These are phyloP conservation scores for Schrenkiella parvula DNA, from an alignment of 345 rosid genomes.

Conservation along the genomic window DNA sequence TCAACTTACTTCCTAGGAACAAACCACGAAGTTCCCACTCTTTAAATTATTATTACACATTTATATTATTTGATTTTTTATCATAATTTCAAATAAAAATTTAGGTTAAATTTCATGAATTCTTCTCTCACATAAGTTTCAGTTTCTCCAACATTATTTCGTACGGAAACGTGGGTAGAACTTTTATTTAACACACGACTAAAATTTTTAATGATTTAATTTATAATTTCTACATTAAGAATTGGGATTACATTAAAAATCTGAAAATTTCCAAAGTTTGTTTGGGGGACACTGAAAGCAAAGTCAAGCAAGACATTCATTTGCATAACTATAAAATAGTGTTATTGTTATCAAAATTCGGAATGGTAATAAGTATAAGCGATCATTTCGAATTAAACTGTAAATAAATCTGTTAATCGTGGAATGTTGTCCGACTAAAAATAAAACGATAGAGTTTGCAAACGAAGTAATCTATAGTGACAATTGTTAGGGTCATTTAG, in stretches of 20 bases:
- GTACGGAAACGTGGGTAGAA: constrained; percentile 18
- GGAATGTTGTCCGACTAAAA: not conserved
- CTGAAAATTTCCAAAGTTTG: not conserved
- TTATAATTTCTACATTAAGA: not conserved
- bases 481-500: not conserved
- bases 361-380: not conserved
- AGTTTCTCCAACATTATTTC: not conserved
- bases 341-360: not conserved
- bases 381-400: too few relatives aligned
- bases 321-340: not conserved
- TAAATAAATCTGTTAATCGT: too few relatives aligned
- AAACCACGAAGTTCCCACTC: constrained; percentile 27
- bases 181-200: constrained; percentile 14
- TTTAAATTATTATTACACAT: not conserved
- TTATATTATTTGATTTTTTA: not conserved
- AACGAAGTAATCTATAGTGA: not conserved
- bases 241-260: not conserved
- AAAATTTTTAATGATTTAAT: not conserved
- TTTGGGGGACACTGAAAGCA: not conserved
- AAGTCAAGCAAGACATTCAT: not conserved
- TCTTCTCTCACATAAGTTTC: not conserved
- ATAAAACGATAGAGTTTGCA: not conserved
- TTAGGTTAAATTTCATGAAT: constrained; percentile 5
- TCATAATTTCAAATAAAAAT: too few relatives aligned
- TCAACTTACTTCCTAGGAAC: constrained; percentile 28